A percentile compares a stretch with the other conserved stretches of the same genome.
Conservation (phyloP, 345 rosid species). For the Gossypium anomalum region DNA sequence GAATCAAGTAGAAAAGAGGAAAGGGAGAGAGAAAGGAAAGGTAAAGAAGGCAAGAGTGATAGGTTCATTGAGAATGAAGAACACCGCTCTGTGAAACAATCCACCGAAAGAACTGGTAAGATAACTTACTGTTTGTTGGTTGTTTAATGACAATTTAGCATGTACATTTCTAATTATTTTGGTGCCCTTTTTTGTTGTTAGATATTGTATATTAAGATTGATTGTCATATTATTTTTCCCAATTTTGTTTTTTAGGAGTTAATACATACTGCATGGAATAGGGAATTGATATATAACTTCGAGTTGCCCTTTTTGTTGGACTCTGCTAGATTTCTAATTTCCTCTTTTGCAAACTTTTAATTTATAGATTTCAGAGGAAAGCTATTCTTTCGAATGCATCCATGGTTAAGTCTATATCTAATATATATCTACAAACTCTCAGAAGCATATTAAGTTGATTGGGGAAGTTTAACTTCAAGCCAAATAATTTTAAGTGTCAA, state of each 20-base stretch:
- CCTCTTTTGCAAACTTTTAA: not conserved
- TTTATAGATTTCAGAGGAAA: not conserved
- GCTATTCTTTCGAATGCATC: not conserved
- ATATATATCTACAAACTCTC: not conserved
- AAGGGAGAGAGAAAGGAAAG: constrained; percentile 44
- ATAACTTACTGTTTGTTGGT: constrained; percentile 23
- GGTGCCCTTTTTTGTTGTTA: not conserved
- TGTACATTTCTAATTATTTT: not conserved
- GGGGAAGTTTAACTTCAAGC: not conserved
- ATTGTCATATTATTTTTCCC: not conserved
- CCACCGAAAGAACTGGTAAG: constrained; percentile 66
- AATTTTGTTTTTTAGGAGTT: not conserved
- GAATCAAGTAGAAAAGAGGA: constrained; percentile 69
- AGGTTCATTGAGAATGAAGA: constrained; percentile 45
- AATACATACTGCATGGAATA: not conserved
- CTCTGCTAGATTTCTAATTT: not conserved
- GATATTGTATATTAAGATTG: not conserved
- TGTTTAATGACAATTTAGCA: not conserved
- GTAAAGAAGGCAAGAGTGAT: constrained; percentile 56
- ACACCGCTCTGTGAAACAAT: constrained; percentile 36
- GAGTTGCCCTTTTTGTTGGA: too few relatives aligned
- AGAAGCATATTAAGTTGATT: not conserved
- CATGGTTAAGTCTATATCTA: not conserved
- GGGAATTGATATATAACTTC: not conserved
- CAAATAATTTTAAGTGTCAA: not conserved